Evolutionary conservation across 164 flowering plant genomes (phyloP), one percentile per base, ranked within the genome.

Genomic region (Macadamia tetraphylla): DNA sequence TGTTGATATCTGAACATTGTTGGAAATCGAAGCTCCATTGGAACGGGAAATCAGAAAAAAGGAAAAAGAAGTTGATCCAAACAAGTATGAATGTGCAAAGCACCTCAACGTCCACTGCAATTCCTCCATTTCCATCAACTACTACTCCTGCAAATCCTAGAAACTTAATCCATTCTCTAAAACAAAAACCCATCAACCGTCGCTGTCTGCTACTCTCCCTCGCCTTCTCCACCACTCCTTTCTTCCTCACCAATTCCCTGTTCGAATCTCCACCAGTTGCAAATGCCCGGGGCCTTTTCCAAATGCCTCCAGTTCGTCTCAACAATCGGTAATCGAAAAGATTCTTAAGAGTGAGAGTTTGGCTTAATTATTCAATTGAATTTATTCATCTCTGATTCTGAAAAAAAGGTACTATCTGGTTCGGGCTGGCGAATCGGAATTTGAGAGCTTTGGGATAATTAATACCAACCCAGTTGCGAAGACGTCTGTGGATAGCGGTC

Each of bases 401-500:
- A 13, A 17, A n/a, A n/a, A 23, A 44, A 92, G 98, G 84, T 93
- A 90, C 73, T 91, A 76, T 73, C 72, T 93, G 78, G 94, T 93
- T 78, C 83, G 98, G 63, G 97, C 97, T 3, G 98, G 98, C 66
- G 97, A 93, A 71, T 93, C 98, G 4, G 87, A 87, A 66, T 91
- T 73, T 63, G 98, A 94, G 83, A 86, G 86, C 42, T 18, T 82
- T 59, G 98, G 98, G 61, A 67, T 89, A 57, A 86, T 91, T 44
- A 91, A 89, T 75, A 91, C 98, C 0, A 93, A 93, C 74, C 97
- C 98, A 1, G 98, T 93, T 29, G 87, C 94, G 2, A 93, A 93
- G 77, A 89, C 98, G 1, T 93, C 98, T 0, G 77, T 93, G 48
- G 97, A 93, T 53, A 93, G 76, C 58, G 98, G 96, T 31, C 70